Evolutionary conservation across 2,329 filamentous ascomycete genomes (phyloP).

Genomic region (Trichoderma endophyticum): DNA sequence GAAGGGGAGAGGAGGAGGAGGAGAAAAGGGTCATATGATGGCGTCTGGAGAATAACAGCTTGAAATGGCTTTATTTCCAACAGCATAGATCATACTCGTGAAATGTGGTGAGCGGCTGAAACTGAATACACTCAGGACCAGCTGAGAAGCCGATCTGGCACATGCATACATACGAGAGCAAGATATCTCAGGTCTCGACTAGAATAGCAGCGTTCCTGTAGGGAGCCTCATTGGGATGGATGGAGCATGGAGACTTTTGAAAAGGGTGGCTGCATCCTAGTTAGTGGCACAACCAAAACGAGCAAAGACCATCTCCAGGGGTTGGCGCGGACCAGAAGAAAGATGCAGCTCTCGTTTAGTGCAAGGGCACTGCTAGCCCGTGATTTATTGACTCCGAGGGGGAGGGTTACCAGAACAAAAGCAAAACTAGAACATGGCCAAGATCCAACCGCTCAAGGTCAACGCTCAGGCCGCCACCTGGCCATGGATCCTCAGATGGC

Average conservation of each 20-base stretch:
- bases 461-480: slow-evolving; percentile 4
- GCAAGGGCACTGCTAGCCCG: slow-evolving; percentile 4
- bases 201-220: neutral
- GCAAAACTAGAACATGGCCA: neutral
- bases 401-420: neutral
- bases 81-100: neutral
- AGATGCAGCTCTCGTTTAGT: slow-evolving; percentile 2
- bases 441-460: neutral
- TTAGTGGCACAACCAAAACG: slow-evolving; percentile 10
- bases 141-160: slow-evolving; percentile 12
- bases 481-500: neutral
- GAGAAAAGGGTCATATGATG: neutral
- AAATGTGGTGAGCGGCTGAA: neutral
- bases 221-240: neutral
- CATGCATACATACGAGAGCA: neutral
- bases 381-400: slow-evolving; percentile 8
- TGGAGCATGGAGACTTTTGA: neutral
- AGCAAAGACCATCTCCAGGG: slow-evolving; percentile 13
- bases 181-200: neutral
- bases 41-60: neutral
- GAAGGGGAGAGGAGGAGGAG: neutral
- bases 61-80: neutral
- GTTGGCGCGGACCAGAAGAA: slow-evolving; percentile 11
- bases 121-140: neutral
- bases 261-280: slow-evolving; percentile 3